Base-by-base conservation (phyloP, 2,329 filamentous ascomycete species). In the Chrysoporthe cubensis region DNA sequence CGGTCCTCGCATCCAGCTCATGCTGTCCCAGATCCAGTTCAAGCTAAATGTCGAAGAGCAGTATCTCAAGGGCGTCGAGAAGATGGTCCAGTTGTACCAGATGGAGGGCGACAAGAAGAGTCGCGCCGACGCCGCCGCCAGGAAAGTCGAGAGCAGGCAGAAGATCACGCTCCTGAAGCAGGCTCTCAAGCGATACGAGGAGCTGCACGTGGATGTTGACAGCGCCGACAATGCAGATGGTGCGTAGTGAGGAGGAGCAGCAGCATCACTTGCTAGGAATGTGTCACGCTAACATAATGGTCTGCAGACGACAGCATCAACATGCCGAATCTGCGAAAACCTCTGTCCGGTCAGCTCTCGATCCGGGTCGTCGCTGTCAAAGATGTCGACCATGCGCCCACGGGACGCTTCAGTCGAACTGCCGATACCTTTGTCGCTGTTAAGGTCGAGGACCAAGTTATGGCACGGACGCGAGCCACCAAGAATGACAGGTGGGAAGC, bases 41-140 rank as follows among this genome's bases (percentile, higher is more conserved):
- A 99, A 99, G 83, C 87, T 99, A 70, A 97, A 96, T 73, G 96
- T 99, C 40, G 96, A 99, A 79, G 97, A 97, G 78, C 96, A 99
- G 81, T 99, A 99, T 80, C 94, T 98, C 72, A 96, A 97, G 76
- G 96, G 96, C 70, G 96, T 99, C 74, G 96, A 99, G 80, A 99
- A 99, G 83, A 98, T 99, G 96, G 93, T 97, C 59, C 93, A 96
- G 78, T 85, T 99, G 46, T 99, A 99, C 77, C 90, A 96, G 77
- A 96, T 98, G 87, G 96, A 98, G 79, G 95, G 96, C 42, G 96
- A 99, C 77, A 90, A 94, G 74, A 97, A 97, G 84, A 98, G 95
- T 82, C 93, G 91, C 78, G 90, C 92, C 67, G 96, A 99, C 79
- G 96, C 96, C 54, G 94, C 97, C 74, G 92, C 91, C 62, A 89